Percentiles rank a stretch among this genome's conserved stretches.
Evolutionary conservation across 1,139 yeast genomes (phyloP).

Genomic region (Maudiozyma humilis): DNA sequence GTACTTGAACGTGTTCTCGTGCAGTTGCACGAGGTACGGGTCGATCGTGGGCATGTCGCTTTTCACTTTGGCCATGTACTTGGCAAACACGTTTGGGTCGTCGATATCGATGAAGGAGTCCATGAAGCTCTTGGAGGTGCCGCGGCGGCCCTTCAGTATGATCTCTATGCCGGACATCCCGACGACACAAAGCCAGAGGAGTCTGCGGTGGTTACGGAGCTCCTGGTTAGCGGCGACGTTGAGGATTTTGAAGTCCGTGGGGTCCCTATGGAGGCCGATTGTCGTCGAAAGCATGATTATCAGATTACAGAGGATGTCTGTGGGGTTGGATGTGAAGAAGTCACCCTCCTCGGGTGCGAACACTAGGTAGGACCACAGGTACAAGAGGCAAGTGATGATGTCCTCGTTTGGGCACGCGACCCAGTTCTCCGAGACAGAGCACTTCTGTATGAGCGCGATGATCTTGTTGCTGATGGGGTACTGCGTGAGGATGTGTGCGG

Average conservation of each 20-base stretch:
- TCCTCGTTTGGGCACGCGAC: constrained; percentile 29
- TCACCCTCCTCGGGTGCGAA: constrained; percentile 31
- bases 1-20: constrained; percentile 20
- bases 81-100: constrained; percentile 14
- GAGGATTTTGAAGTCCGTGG: constrained; percentile 22
- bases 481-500: constrained; percentile 15
- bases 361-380: constrained; percentile 28
- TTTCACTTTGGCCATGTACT: constrained; percentile 19
- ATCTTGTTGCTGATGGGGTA: constrained; percentile 23
- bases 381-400: constrained; percentile 23
- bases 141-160: constrained; percentile 23
- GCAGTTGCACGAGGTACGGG: constrained; percentile 11
- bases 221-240: constrained; percentile 15
- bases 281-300: constrained; percentile 24
- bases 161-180: constrained; percentile 23
- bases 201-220: constrained; percentile 24
- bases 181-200: constrained; percentile 24
- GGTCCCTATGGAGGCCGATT: constrained; percentile 31
- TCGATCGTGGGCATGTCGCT: constrained; percentile 14
- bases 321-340: constrained; percentile 27
- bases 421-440: constrained; percentile 25
- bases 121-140: constrained; percentile 15
- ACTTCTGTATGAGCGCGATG: constrained; percentile 20
- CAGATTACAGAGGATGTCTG: constrained; percentile 24
- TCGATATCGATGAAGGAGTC: constrained; percentile 17